Conservation (phyloP, 495 filamentous ascomycete genomes). For the Hypoxylon lienhwacheense region DNA sequence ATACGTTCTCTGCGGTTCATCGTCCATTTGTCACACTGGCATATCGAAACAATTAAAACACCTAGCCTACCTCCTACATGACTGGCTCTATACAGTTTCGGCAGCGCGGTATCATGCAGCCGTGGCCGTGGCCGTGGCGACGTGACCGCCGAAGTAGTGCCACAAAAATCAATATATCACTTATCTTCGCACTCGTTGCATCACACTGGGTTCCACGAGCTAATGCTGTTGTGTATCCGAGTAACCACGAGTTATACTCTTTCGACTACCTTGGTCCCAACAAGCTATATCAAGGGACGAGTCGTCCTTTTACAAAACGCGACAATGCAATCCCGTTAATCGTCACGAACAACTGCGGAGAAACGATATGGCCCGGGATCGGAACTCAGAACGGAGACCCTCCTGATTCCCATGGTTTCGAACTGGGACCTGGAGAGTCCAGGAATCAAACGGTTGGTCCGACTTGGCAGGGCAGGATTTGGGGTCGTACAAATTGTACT, state of each 20-base stretch:
- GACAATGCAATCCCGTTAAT: conserved; percentile 50
- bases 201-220: conserved; percentile 5
- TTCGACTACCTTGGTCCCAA: conserved; percentile 38
- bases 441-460: conserved; percentile 59
- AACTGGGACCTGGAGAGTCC: conserved; percentile 54
- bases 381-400: conserved; percentile 65
- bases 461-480: conserved; percentile 78
- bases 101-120: conserved; percentile 14
- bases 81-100: conserved; percentile 2
- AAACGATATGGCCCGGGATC: conserved; percentile 72
- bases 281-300: conserved; percentile 22
- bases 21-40: too few species aligned
- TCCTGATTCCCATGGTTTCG: conserved; percentile 64
- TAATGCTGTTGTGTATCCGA: conserved; percentile 34
- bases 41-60: too few species aligned
- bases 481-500: conserved; percentile 81
- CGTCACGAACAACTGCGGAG: conserved; percentile 66
- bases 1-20: background rate
- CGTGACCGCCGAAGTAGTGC: background rate
- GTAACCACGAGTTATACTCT: conserved; percentile 32
- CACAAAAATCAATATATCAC: background rate
- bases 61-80: too few species aligned
- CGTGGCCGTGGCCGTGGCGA: background rate
- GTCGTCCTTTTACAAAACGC: conserved; percentile 35
- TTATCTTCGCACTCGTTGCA: conserved; percentile 10